Conservation (phyloP, 2,329 filamentous ascomycete genomes). For the Botrytis squamosa region DNA sequence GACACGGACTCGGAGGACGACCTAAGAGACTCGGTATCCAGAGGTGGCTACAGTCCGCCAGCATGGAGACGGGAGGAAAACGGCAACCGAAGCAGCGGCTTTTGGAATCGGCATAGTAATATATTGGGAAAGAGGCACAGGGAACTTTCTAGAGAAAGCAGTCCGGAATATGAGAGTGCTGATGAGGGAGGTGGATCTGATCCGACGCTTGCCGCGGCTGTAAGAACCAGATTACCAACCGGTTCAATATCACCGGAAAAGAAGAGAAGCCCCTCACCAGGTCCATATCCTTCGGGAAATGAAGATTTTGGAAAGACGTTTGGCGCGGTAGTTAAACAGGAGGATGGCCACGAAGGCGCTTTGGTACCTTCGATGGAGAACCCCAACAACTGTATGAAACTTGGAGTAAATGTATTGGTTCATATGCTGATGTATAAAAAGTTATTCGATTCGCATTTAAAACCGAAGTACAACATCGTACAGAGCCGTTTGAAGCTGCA, state of each 20-base stretch:
- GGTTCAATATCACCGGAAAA: slow-evolving; percentile 57
- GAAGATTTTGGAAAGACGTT: slow-evolving; percentile 42
- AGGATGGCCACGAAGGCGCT: slow-evolving; percentile 28
- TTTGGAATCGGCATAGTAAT: slow-evolving; percentile 47
- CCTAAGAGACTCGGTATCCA: slow-evolving; percentile 45
- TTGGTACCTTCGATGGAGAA: slow-evolving; percentile 32
- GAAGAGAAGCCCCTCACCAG: slow-evolving; percentile 55
- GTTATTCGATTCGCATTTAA: slow-evolving; percentile 86
- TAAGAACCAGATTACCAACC: slow-evolving; percentile 44
- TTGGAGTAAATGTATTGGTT: slow-evolving; percentile 18
- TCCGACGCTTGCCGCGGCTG: slow-evolving; percentile 35
- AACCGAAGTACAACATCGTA: slow-evolving; percentile 84
- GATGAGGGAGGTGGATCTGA: slow-evolving; percentile 45
- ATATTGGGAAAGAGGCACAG: slow-evolving; percentile 53
- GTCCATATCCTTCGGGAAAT: slow-evolving; percentile 40
- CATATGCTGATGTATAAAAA: slow-evolving; percentile 42
- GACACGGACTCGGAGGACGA: slow-evolving; percentile 40
- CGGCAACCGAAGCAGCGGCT: slow-evolving; percentile 46
- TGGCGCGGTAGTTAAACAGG: slow-evolving; percentile 39
- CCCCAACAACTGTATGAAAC: slow-evolving; percentile 51
- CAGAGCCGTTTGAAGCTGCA: slow-evolving; percentile 76
- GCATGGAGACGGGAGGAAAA: slow-evolving; percentile 55
- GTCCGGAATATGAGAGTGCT: slow-evolving; percentile 59
- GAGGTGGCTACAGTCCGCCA: slow-evolving; percentile 63
- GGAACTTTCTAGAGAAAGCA: slow-evolving; percentile 53